Evolutionary conservation across 202 grass and related monocot species (phyloP).

Genomic region (Thinopyrum obtusiflorum): DNA sequence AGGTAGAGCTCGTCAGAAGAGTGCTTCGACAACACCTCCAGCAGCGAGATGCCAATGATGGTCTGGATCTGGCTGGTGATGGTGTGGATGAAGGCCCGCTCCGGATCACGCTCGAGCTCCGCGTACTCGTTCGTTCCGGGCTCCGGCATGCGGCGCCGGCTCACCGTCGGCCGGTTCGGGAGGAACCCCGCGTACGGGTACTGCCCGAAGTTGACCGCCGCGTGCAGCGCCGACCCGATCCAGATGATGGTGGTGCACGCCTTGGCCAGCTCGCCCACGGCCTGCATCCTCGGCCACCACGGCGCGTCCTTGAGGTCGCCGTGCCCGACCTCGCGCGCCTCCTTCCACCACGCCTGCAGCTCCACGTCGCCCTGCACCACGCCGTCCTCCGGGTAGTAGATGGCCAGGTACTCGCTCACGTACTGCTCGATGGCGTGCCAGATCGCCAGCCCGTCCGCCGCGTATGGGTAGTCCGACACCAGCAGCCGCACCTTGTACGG

Average conservation of each 20-base stretch:
- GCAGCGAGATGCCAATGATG: constrained; percentile 62
- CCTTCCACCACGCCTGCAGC: constrained; percentile 81
- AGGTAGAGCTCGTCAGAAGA: constrained; percentile 82
- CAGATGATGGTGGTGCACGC: constrained; percentile 79
- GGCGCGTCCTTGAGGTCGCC: constrained; percentile 66
- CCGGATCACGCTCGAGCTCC: constrained; percentile 48
- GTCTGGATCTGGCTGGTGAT: constrained; percentile 77
- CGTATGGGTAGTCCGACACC: constrained; percentile 82
- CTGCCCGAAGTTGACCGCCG: constrained; percentile 91
- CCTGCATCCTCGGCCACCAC: constrained; percentile 60
- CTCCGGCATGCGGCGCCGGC: constrained; percentile 66
- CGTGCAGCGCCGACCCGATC: constrained; percentile 86
- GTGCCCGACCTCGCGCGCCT: constrained; percentile 83
- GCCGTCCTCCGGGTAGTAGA: constrained; percentile 65
- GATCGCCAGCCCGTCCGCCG: constrained; percentile 62
- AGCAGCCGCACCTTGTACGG: constrained; percentile 60
- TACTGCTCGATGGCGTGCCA: constrained; percentile 79
- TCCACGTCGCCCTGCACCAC: constrained; percentile 44
- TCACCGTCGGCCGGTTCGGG: constrained; percentile 70
- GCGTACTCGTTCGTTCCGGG: constrained; percentile 37
- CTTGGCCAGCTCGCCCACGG: constrained; percentile 35
- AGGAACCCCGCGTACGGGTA: constrained; percentile 77
- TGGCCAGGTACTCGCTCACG: constrained; percentile 70
- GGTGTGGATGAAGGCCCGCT: constrained; percentile 55
- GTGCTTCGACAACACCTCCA: constrained; percentile 71